Conservation (phyloP, 495 filamentous ascomycete species). For the Hypoxylon subgilvum region DNA sequence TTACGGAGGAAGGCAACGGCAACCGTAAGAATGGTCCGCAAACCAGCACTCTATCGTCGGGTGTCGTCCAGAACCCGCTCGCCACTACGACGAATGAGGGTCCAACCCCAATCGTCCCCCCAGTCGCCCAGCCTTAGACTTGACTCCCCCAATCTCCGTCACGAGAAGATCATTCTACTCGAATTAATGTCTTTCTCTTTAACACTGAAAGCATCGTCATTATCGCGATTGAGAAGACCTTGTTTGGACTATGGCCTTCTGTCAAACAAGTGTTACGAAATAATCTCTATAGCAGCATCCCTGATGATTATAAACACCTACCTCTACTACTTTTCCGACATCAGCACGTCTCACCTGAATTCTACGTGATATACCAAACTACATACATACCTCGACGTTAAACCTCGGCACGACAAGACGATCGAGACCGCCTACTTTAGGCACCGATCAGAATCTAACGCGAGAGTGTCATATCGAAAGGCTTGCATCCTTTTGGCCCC, state of each 20-base stretch:
- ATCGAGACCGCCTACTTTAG: too few species aligned
- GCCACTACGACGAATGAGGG: slow-evolving; percentile 33
- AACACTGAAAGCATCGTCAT: too few species aligned
- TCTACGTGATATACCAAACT: too few species aligned
- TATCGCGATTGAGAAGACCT: not conserved
- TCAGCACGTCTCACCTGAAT: too few species aligned
- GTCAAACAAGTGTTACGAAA: too few species aligned
- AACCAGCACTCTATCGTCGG: slow-evolving; percentile 22
- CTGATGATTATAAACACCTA: slow-evolving; percentile 16
- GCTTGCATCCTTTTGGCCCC: too few species aligned
- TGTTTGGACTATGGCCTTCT: not conserved
- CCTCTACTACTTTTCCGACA: slow-evolving; percentile 1
- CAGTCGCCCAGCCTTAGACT: slow-evolving; percentile 23
- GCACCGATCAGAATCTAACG: too few species aligned
- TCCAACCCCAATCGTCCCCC: slow-evolving; percentile 12
- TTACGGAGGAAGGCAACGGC: slow-evolving; percentile 50
- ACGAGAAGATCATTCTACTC: too few species aligned
- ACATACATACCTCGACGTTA: too few species aligned
- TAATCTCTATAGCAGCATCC: slow-evolving; percentile 1
- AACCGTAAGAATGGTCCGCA: slow-evolving; percentile 33
- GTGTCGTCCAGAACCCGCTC: slow-evolving; percentile 39
- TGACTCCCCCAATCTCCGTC: slow-evolving; percentile 6
- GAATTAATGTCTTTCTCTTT: too few species aligned
- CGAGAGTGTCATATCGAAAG: too few species aligned
- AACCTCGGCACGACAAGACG: too few species aligned